Conservation (phyloP, 2,329 filamentous ascomycete genomes). For the Mycosphaerella sp. region DNA sequence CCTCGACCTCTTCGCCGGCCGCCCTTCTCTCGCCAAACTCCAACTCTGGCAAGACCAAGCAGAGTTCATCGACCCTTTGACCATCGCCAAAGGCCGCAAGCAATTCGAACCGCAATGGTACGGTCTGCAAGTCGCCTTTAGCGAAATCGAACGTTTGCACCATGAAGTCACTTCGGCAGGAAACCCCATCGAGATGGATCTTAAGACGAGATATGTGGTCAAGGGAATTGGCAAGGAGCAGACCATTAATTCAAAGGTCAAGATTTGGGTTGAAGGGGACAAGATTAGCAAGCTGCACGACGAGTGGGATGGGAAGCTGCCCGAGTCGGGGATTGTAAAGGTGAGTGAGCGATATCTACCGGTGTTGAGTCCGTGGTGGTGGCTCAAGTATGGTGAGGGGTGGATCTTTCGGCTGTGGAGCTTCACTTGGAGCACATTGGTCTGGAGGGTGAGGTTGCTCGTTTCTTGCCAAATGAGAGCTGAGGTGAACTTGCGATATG, state of each 20-base stretch:
- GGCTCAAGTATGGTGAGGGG: constrained; percentile 34
- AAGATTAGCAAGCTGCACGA: constrained; percentile 51
- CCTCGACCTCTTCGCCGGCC: constrained; percentile 57
- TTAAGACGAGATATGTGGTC: constrained; percentile 49
- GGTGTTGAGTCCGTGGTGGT: constrained; percentile 35
- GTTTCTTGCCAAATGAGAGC: background rate
- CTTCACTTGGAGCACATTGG: constrained; percentile 36
- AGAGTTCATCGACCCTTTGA: constrained; percentile 54
- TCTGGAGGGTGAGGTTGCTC: constrained; percentile 37
- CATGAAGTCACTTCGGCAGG: constrained; percentile 50
- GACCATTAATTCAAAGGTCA: constrained; percentile 44
- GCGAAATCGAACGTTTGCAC: constrained; percentile 50
- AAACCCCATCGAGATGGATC: constrained; percentile 54
- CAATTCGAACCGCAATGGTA: constrained; percentile 51
- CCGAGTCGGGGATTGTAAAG: constrained; percentile 45
- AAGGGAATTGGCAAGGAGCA: constrained; percentile 50
- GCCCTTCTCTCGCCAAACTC: constrained; percentile 53
- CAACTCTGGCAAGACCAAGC: constrained; percentile 54
- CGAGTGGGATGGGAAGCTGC: constrained; percentile 50
- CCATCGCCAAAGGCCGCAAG: constrained; percentile 50
- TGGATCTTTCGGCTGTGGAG: constrained; percentile 38
- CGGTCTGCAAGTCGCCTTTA: constrained; percentile 53
- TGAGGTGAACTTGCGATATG: background rate
- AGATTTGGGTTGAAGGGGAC: constrained; percentile 41
- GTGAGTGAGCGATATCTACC: constrained; percentile 38